These are phyloP conservation scores for Galerina sulciceps DNA, from an alignment of 768 basidiomycete genomes.

Conservation along the genomic window DNA sequence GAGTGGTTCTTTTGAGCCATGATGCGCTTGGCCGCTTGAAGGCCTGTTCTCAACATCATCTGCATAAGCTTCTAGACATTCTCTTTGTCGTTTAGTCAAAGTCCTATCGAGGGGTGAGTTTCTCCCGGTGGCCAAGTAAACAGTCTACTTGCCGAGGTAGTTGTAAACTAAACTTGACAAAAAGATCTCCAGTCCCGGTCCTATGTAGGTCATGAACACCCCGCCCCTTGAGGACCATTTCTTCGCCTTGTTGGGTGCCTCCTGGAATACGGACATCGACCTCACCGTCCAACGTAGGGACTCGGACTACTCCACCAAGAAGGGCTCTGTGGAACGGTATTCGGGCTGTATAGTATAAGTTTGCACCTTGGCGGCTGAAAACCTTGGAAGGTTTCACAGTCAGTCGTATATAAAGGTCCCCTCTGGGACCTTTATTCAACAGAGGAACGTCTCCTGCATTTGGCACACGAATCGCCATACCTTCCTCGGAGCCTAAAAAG, in stretches of 20 bases:
- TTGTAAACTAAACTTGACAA: conserved; percentile 85
- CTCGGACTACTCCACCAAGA: conserved; percentile 89
- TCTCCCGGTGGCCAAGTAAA: neutral
- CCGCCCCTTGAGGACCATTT: conserved; percentile 90
- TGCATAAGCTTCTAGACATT: conserved; percentile 87
- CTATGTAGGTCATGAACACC: conserved; percentile 72
- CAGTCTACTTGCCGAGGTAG: conserved; percentile 77
- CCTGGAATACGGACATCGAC: conserved; percentile 91
- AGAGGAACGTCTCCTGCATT: conserved; percentile 85
- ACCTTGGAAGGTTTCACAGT: conserved; percentile 81
- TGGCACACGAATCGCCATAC: conserved; percentile 86
- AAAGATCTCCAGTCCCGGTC: conserved; percentile 78
- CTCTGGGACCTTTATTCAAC: conserved; percentile 73
- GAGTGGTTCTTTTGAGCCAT: conserved; percentile 24
- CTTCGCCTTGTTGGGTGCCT: conserved; percentile 96
- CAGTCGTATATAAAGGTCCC: conserved; percentile 88
- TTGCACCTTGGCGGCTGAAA: conserved; percentile 90
- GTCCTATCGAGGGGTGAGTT: conserved; percentile 52
- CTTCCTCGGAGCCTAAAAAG: conserved; percentile 84
- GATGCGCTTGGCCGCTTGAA: conserved; percentile 12
- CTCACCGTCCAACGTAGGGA: conserved; percentile 94
- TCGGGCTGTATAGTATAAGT: conserved; percentile 87
- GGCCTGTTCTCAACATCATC: conserved; percentile 82
- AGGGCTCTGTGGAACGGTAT: conserved; percentile 92
- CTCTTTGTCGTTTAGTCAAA: conserved; percentile 81